These are phyloP conservation scores for Talaromyces sp. DNA, from an alignment of 2,329 filamentous ascomycete genomes.

Conservation along the genomic window DNA sequence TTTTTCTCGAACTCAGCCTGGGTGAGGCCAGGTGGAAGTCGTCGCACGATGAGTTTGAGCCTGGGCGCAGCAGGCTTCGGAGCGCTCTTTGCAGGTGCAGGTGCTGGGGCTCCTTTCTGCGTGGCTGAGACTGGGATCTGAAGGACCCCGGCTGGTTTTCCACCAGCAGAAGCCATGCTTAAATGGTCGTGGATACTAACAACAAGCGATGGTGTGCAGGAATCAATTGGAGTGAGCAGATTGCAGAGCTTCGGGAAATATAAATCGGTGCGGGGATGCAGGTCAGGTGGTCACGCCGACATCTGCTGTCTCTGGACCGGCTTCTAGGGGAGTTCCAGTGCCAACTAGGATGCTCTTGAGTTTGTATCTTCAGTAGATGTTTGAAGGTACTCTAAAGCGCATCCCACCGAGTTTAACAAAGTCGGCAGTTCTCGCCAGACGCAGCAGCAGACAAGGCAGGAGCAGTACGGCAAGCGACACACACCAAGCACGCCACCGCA, in stretches of 20 bases:
- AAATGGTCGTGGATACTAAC: not conserved
- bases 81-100: conserved; percentile 41
- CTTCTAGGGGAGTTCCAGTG: not conserved
- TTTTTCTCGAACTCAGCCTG: conserved; percentile 67
- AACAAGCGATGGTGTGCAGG: not conserved
- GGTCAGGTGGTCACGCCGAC: not conserved
- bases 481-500: conserved; percentile 12
- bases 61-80: conserved; percentile 51
- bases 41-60: conserved; percentile 77
- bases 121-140: conserved; percentile 45
- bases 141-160: conserved; percentile 48
- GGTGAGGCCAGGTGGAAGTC: conserved; percentile 80
- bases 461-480: conserved; percentile 13
- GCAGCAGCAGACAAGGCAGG: not conserved
- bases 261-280: not conserved
- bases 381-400: not conserved
- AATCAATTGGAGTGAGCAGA: not conserved
- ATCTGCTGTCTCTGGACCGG: not conserved
- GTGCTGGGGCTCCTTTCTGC: conserved; percentile 28
- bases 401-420: not conserved
- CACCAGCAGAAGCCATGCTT: conserved; percentile 12
- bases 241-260: not conserved
- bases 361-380: not conserved
- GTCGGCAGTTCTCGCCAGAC: not conserved
- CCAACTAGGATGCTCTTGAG: not conserved